phyloP scores from a whole-genome alignment of 495 filamentous ascomycete genomes.

The Schizothecium vesticola region DNA sequence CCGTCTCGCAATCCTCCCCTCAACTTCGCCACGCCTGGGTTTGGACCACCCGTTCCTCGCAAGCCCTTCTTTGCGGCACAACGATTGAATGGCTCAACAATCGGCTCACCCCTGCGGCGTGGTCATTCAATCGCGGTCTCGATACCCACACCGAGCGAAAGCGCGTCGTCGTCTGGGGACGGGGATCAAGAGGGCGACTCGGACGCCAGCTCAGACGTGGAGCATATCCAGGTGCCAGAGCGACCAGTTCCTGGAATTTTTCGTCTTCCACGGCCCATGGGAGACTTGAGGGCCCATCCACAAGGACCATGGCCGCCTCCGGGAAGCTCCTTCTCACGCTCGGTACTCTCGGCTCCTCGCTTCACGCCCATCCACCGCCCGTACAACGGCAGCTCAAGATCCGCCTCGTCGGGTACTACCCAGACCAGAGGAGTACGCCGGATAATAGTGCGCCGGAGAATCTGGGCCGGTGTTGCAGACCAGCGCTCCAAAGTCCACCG shows the following conservation, averaged over 20 bases:
- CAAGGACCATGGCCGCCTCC: not conserved
- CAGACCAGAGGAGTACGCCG: not conserved
- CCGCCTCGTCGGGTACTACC: not conserved
- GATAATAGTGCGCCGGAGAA: not conserved
- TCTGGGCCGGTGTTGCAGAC: conserved; percentile 16
- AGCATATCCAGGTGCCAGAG: not conserved
- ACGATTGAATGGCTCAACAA: not conserved
- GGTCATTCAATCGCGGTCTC: not conserved
- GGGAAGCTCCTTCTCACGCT: not conserved
- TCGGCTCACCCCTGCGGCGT: not conserved
- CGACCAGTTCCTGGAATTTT: not conserved
- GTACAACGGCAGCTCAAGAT: not conserved
- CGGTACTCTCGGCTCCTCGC: not conserved
- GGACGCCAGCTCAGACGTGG: not conserved
- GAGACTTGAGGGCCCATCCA: not conserved
- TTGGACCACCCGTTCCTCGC: not conserved
- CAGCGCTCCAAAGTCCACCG: conserved; percentile 12
- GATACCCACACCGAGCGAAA: not conserved
- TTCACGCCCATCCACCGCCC: not conserved
- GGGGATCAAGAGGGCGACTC: not conserved
- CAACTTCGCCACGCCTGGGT: not conserved
- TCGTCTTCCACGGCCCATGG: not conserved
- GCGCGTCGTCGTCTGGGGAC: not conserved
- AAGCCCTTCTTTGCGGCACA: not conserved
- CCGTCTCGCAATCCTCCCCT: not conserved